Conservation (phyloP, 2,329 filamentous ascomycete genomes). For the Cladobotryum protrusum region DNA sequence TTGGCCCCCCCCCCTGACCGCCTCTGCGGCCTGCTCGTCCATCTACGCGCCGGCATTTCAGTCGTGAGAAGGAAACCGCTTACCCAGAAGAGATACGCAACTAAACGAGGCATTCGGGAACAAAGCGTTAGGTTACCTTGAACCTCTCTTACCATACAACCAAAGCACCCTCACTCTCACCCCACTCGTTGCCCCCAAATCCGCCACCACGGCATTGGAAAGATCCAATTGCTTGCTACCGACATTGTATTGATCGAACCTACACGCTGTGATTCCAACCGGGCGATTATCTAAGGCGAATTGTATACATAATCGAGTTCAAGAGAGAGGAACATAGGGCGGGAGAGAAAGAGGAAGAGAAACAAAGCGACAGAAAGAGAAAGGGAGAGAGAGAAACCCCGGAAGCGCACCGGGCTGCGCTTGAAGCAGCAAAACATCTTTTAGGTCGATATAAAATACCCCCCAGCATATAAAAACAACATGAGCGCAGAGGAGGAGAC, state of each 20-base stretch:
- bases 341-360: not conserved
- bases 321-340: not conserved
- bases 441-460: not conserved
- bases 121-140: too few relatives aligned
- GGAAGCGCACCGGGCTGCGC: constrained; percentile 18
- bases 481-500: constrained; percentile 26
- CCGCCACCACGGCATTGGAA: too few relatives aligned
- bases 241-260: too few relatives aligned
- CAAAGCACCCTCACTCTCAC: too few relatives aligned
- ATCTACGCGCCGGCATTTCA: not conserved
- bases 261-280: too few relatives aligned
- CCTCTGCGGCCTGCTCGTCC: not conserved
- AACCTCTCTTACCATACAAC: too few relatives aligned
- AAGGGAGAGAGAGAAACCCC: not conserved
- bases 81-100: not conserved
- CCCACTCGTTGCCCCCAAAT: too few relatives aligned
- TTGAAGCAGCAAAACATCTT: not conserved
- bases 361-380: not conserved
- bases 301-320: not conserved
- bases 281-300: too few relatives aligned
- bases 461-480: constrained; percentile 8
- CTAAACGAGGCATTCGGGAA: not conserved
- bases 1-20: not conserved
- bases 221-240: too few relatives aligned
- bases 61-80: not conserved